Conservation (phyloP, 768 basidiomycete species). For the Exsudoporus frostii region DNA sequence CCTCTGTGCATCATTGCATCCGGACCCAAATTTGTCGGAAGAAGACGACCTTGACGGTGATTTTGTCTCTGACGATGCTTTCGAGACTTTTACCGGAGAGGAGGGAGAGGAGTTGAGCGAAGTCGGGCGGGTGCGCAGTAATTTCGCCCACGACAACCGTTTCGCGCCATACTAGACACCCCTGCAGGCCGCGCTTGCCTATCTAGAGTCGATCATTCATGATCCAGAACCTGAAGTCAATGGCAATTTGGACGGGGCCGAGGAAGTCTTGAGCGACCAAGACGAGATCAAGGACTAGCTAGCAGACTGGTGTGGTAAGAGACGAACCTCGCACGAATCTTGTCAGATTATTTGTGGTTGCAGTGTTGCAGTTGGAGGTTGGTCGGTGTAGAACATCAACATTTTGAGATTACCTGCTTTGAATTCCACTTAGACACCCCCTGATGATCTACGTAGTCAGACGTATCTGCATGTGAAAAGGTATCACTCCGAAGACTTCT, state of each 20-base stretch:
- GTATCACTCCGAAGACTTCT: neutral
- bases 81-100: slow-evolving; percentile 52
- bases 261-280: slow-evolving; percentile 14
- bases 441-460: neutral
- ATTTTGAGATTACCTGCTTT: neutral
- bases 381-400: neutral
- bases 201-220: slow-evolving; percentile 80
- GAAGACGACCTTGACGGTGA: slow-evolving; percentile 51
- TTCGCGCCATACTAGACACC: slow-evolving; percentile 80
- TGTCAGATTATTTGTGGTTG: neutral
- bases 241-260: slow-evolving; percentile 10
- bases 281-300: slow-evolving; percentile 14
- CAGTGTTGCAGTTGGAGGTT: neutral
- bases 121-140: slow-evolving; percentile 91
- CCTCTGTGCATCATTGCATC: slow-evolving; percentile 79
- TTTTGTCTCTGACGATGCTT: slow-evolving; percentile 48
- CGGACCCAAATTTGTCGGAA: slow-evolving; percentile 50
- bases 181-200: slow-evolving; percentile 71
- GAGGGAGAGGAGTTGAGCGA: slow-evolving; percentile 75
- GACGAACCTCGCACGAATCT: neutral
- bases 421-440: neutral
- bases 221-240: slow-evolving; percentile 33
- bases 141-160: slow-evolving; percentile 75
- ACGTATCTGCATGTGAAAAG: neutral
- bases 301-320: neutral